These are phyloP conservation scores for Staphylotrichum tortipilum DNA, from an alignment of 495 filamentous ascomycete genomes.

Conservation along the genomic window DNA sequence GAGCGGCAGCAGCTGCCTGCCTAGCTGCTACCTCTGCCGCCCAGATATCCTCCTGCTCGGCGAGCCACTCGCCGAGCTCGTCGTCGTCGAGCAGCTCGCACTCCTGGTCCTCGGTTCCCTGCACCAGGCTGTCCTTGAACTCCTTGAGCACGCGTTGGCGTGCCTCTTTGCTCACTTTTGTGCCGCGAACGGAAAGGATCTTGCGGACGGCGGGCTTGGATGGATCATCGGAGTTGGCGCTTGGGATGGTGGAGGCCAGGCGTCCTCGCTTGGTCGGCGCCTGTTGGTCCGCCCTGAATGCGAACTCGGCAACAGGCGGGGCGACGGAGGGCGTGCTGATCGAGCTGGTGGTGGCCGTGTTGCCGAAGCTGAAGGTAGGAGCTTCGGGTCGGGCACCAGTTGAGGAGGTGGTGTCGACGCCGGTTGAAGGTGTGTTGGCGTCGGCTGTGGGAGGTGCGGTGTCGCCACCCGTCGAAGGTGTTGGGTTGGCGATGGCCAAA, in stretches of 20 bases:
- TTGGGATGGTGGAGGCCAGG: too few relatives aligned
- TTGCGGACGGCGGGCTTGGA: background rate
- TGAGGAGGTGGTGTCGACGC: too few relatives aligned
- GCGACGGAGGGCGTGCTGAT: too few relatives aligned
- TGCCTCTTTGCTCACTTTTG: background rate
- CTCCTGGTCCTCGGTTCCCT: too few relatives aligned
- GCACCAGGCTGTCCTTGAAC: background rate
- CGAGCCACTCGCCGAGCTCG: background rate
- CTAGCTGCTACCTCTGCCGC: too few relatives aligned
- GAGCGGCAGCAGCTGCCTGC: background rate
- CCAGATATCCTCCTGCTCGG: background rate
- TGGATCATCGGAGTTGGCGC: too few relatives aligned
- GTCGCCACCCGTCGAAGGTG: too few relatives aligned
- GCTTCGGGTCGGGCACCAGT: too few relatives aligned
- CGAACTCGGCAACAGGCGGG: background rate
- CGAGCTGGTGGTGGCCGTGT: too few relatives aligned
- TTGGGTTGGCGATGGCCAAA: too few relatives aligned
- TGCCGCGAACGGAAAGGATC: background rate
- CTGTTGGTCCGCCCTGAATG: background rate
- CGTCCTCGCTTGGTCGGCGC: background rate
- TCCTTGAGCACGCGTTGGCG: background rate
- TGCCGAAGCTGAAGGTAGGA: background rate
- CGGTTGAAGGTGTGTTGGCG: too few relatives aligned
- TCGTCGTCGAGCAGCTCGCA: background rate
- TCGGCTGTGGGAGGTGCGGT: too few relatives aligned